Evolutionary conservation across 352 stramenopile species (phyloP).

Genomic region (Thalassiosira sp.): DNA sequence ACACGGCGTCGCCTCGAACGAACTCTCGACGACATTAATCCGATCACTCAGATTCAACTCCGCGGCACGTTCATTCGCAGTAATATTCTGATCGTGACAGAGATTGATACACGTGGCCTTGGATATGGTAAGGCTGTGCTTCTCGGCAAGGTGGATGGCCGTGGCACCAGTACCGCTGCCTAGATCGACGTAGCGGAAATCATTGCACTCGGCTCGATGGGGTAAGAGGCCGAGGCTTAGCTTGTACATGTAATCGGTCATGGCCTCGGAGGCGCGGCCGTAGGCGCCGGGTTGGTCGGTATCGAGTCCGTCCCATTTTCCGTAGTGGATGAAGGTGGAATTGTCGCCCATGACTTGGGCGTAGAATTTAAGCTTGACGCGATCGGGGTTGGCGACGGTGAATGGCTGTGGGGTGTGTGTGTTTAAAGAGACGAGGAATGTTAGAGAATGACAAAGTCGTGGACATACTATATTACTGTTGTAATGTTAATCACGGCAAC

Average conservation of each 20-base stretch:
- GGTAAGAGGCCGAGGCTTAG: constrained; percentile 27
- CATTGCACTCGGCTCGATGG: constrained; percentile 26
- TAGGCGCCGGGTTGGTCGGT: constrained; percentile 27
- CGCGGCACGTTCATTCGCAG: constrained; percentile 23
- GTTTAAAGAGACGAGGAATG: neutral
- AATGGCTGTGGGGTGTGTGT: constrained; percentile 8
- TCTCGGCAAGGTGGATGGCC: constrained; percentile 47
- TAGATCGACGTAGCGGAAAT: constrained; percentile 52
- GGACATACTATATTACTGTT: neutral
- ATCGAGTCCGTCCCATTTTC: constrained; percentile 47
- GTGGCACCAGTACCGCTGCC: constrained; percentile 47
- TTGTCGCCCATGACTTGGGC: constrained; percentile 41
- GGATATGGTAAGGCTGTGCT: constrained; percentile 28
- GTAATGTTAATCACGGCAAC: no score
- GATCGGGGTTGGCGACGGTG: constrained; percentile 42
- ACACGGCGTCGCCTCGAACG: constrained; percentile 43
- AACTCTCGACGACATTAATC: constrained; percentile 43
- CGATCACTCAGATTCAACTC: constrained; percentile 36
- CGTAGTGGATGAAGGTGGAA: constrained; percentile 51
- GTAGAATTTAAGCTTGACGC: constrained; percentile 58
- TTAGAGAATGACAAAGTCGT: neutral
- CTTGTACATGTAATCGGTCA: constrained; percentile 60
- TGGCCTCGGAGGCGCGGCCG: constrained; percentile 45
- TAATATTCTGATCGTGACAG: constrained; percentile 50
- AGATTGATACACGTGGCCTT: constrained; percentile 55